Percentiles rank a stretch among this genome's conserved stretches.
Conservation (phyloP, 2,329 filamentous ascomycete species). For the Akanthomyces dipterigenus region DNA sequence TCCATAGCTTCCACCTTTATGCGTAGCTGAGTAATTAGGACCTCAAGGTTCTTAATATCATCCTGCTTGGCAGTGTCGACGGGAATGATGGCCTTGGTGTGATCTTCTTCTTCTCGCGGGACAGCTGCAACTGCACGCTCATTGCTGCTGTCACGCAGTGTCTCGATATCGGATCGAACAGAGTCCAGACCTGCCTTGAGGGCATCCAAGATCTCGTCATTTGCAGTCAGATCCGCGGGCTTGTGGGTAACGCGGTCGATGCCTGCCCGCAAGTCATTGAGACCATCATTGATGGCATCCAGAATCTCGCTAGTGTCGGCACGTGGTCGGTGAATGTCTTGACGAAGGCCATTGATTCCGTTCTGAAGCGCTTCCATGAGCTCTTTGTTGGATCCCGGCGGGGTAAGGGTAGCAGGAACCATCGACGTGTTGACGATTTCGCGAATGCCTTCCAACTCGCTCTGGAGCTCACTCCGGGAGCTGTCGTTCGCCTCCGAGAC, state of each 20-base stretch:
- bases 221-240: constrained; percentile 73
- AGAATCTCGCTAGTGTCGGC: constrained; percentile 79
- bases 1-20: constrained; percentile 65
- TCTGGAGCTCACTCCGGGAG: constrained; percentile 65
- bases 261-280: constrained; percentile 67
- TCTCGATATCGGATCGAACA: constrained; percentile 68
- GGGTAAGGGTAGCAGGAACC: constrained; percentile 51
- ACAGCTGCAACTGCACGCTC: constrained; percentile 42
- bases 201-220: constrained; percentile 83
- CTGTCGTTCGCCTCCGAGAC: constrained; percentile 40
- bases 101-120: constrained; percentile 14
- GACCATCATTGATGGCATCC: constrained; percentile 81
- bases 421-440: constrained; percentile 67
- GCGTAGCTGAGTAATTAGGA: constrained; percentile 72
- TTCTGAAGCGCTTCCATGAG: constrained; percentile 63
- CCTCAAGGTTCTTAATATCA: constrained; percentile 80
- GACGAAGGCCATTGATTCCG: constrained; percentile 67
- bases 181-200: constrained; percentile 74
- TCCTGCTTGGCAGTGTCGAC: constrained; percentile 54
- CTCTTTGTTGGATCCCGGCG: constrained; percentile 49
- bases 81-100: constrained; percentile 26
- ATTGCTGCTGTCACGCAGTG: constrained; percentile 52
- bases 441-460: constrained; percentile 75
- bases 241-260: constrained; percentile 75
- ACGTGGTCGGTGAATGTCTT: constrained; percentile 62